Base-by-base conservation (phyloP, 192 early-diverging fungal genomes). In the Backusella tarrabulga region DNA sequence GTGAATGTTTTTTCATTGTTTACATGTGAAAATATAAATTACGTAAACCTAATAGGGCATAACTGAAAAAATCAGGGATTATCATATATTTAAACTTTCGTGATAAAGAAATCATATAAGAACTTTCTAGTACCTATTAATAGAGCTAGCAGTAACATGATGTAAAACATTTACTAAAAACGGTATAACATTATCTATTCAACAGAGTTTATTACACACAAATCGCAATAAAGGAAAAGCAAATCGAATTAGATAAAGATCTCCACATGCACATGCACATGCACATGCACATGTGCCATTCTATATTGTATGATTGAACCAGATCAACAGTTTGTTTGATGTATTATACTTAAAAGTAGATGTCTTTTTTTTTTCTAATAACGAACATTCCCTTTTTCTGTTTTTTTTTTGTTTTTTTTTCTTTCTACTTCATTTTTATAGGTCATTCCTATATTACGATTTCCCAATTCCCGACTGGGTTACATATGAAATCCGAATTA, bases 151-250 rank as follows among this genome's bases (percentile, higher is more conserved):
- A 63, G 56, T 63, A 63, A 63, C 26, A 9, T 63, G 56, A 63
- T 63, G 56, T 63, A 63, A 63, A 63, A 11, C n/a, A 14, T 63
- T 63, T 63, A 63, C 56, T 63, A 63, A 63, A 63, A 63, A 29
- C 29, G 56, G 56, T 29, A 29, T 63, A 26, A 63, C 46, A 63
- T 29, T 12, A 29, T 63, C 21, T 63, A 29, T 29, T 14, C 9
- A 63, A 29, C 56, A 63, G 5, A 21, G 56, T 3, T 63, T 63
- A 63, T 63, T 29, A 63, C 23, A 63, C 21, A 63, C 4, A 29
- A 12, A 26, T 63, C 4, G 21, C 23, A 14, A 26, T 63, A 29
- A 63, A 63, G 46, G 46, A 63, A 63, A 12, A 14, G 23, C 56
- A 63, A 56, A 63, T 63, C 26, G 56, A 63, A 29, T 63, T 63